Evolutionary conservation across 202 grass and related monocot genomes (phyloP), one percentile per base, ranked within the genome.

Genomic region (Carex arenaria): DNA sequence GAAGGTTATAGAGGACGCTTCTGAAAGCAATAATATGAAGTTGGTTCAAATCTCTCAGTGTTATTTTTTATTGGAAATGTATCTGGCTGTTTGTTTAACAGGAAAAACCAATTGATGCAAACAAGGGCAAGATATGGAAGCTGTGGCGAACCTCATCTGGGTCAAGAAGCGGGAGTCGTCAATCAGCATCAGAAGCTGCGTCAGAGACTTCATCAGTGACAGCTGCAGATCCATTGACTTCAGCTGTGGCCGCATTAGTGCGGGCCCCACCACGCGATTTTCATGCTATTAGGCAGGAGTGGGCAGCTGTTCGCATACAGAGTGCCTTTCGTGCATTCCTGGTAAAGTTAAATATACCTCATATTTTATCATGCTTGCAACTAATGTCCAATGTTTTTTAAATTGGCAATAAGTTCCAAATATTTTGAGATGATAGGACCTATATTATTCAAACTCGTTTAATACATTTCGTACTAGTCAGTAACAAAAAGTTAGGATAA

Each of bases 261-360:
- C 89, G 94, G 52, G 91, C 86, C 49, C 89, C 88, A 36, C 86
- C 89, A 7, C 89, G 31, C 80, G 91, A 97, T 61, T 97, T 97
- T 87, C 89, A 84, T 63, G 66, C 85, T 42, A 86, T 90, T 47
- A 85, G 86, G 77, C 84, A 84, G 81, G 92, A 94, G 75, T 92
- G 86, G 92, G 92, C 90, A 0, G 88, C 94, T n/a, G 54, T 94
- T 55, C 86, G 86, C 73, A 97, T 97, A 80, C 94, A 97, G 73
- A 83, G 87, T 10, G 94, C 92, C 30, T 97, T 97, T 74, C 94
- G 94, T 72, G 90, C 89, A 20, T 94, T 94, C 72, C 81, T 97
- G 88, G 94, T 97, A 86, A 0, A 34, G 1, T 57, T 10, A 57
- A 36, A 57, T 32, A 57, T 1, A 10, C 14, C 26, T 32, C 52